Percentiles rank a stretch among this genome's conserved stretches.
Evolutionary conservation across 345 rosid genomes (phyloP).

Genomic region (Camelina hispida): DNA sequence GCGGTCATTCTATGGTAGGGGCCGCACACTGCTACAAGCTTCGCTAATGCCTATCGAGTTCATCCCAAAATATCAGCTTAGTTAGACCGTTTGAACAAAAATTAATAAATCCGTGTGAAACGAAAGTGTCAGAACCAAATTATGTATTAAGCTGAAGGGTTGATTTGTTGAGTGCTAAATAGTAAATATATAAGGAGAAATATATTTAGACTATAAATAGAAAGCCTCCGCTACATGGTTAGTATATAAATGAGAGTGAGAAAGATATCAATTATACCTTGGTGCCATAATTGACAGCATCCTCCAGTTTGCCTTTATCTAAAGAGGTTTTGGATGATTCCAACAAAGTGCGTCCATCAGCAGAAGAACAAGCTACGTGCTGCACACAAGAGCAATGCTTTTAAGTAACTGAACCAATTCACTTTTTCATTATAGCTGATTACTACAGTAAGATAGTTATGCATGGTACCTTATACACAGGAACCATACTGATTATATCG

Average conservation of each 20-base stretch:
- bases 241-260: conserved; percentile 8
- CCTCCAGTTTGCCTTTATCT: conserved; percentile 97
- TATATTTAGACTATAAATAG: conserved; percentile 18
- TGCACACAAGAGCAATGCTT: conserved; percentile 46
- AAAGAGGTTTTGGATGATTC: conserved; percentile 96
- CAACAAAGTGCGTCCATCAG: conserved; percentile 89
- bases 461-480: conserved; percentile 80
- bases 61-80: conserved; percentile 37
- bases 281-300: conserved; percentile 88
- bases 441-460: conserved; percentile 6
- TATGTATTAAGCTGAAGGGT: not conserved
- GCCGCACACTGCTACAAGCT: conserved; percentile 93
- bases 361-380: conserved; percentile 95
- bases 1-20: conserved; percentile 99
- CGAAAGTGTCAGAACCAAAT: conserved; percentile 17
- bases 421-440: conserved; percentile 17
- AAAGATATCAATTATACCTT: conserved; percentile 57
- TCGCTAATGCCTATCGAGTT: conserved; percentile 79
- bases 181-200: not conserved
- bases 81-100: conserved; percentile 8
- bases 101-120: conserved; percentile 18
- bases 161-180: conserved; percentile 11
- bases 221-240: conserved; percentile 15
- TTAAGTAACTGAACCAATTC: conserved; percentile 27
- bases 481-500: conserved; percentile 90